Base-by-base conservation (phyloP, 164 flowering plant genomes). In the Dillenia suffruticosa region DNA sequence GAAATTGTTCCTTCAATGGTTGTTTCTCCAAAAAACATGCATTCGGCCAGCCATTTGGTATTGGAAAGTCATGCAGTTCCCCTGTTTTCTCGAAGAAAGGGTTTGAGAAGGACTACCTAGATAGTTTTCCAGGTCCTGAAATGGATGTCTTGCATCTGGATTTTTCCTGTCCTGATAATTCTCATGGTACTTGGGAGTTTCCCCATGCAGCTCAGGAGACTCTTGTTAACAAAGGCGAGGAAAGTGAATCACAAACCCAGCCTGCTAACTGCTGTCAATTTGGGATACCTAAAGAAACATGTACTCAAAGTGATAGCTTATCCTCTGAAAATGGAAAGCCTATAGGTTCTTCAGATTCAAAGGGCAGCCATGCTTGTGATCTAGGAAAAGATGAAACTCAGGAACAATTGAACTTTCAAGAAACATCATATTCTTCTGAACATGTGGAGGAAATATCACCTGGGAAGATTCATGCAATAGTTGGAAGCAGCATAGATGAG, bases 391-490 rank as follows among this genome's bases (percentile, higher is more conserved):
- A 62, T 48, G 59, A 45, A 58, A 63, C 58, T 43, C 56, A 52
- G 40, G 72, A 61, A 57, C 52, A 32, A 45, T 40, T 49, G 49
- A 61, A 56, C 54, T 58, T 49, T 26, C 43, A 56, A 49, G 57
- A 62, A 60, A 45, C 52, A 51, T 43, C 64, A 46, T 10, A 51
- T 26, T 71, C 58, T 58, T 44, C 70, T 47, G 77, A 77, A 22
- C 51, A 24, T 57, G 68, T 59, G 46, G 82, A 75, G 62, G 79
- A 71, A 56, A 46, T 57, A 51, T 71, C 66, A 49, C 63, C 75
- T 17, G 56, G 40, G 51, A 69, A 62, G 61, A 71, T 57, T 10
- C 49, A 71, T 43, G 63, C 56, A 24, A 68, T 56, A 68, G 32
- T 40, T 54, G 63, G 63, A 59, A 59, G 54, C 51, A 59, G 19